Percentiles rank a stretch among this genome's conserved stretches.
These are phyloP conservation scores for Cetradonia linearis DNA, from an alignment of 495 filamentous ascomycete genomes.

Conservation along the genomic window DNA sequence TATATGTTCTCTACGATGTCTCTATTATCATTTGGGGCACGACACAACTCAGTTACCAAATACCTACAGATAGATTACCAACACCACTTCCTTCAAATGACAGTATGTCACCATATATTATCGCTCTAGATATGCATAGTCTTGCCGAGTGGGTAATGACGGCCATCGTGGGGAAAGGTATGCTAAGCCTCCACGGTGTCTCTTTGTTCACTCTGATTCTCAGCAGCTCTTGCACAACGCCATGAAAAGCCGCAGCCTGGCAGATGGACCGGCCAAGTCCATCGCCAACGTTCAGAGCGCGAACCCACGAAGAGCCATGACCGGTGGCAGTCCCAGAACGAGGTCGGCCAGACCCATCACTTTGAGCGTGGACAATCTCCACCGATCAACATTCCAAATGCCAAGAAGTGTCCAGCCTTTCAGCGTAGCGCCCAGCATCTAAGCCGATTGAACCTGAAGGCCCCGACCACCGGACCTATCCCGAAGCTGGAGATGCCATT, in stretches of 20 bases:
- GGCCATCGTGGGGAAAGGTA: constrained; percentile 8
- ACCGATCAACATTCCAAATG: neutral
- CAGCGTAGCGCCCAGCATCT: neutral
- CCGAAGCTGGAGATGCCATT: neutral
- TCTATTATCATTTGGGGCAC: neutral
- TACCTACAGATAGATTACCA: neutral
- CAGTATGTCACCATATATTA: neutral
- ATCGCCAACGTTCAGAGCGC: neutral
- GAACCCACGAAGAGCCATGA: neutral
- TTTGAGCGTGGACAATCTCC: neutral
- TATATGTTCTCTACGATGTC: too few species aligned
- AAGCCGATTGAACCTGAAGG: neutral
- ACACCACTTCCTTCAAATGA: neutral
- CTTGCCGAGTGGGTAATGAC: neutral
- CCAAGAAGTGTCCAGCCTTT: neutral
- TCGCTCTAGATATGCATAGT: neutral
- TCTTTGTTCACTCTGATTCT: neutral
- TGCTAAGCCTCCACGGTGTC: too few species aligned
- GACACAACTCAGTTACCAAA: neutral
- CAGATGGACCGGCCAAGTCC: neutral
- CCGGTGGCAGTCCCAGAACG: neutral
- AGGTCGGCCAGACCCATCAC: neutral
- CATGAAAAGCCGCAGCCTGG: neutral
- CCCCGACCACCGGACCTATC: neutral
- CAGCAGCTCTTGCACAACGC: neutral